Percentiles rank a stretch among this genome's conserved stretches.
These are phyloP conservation scores for Puccinia brachypodii DNA, from an alignment of 1,284 basidiomycete species.

Conservation along the genomic window DNA sequence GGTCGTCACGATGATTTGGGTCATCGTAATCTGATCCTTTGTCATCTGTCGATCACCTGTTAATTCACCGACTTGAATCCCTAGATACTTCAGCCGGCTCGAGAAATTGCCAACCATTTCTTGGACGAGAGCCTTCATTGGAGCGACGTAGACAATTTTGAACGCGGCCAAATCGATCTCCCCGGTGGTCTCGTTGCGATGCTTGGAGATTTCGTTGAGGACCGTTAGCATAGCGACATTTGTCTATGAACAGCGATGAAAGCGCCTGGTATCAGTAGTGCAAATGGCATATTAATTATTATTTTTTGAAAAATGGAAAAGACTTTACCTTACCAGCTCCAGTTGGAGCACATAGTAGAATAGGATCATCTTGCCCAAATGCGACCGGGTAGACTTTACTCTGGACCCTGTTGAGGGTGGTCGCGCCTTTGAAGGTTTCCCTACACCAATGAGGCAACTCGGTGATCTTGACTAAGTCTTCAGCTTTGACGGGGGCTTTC, in stretches of 20 bases:
- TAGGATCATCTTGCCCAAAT: slow-evolving; percentile 85
- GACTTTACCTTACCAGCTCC: slow-evolving; percentile 78
- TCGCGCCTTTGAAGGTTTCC: slow-evolving; percentile 71
- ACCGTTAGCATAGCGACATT: slow-evolving; percentile 97
- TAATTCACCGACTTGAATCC: slow-evolving; percentile 87
- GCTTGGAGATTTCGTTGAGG: slow-evolving; percentile 80
- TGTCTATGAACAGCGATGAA: slow-evolving; percentile 63
- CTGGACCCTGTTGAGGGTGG: slow-evolving; percentile 88
- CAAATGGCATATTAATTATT: neutral
- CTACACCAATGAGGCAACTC: slow-evolving; percentile 83
- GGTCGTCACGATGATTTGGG: slow-evolving; percentile 98
- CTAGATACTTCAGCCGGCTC: slow-evolving; percentile 75
- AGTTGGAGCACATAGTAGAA: slow-evolving; percentile 94
- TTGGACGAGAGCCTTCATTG: slow-evolving; percentile 98
- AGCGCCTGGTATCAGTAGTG: neutral
- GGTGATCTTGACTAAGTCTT: slow-evolving; percentile 72
- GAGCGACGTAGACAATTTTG: slow-evolving; percentile 98
- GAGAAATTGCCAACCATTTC: slow-evolving; percentile 95
- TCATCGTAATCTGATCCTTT: slow-evolving; percentile 94
- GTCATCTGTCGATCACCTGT: slow-evolving; percentile 98
- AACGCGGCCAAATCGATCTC: slow-evolving; percentile 84
- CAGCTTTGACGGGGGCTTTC: slow-evolving; percentile 64
- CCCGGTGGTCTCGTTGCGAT: slow-evolving; percentile 77
- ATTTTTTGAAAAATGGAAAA: neutral
- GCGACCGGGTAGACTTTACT: slow-evolving; percentile 89